Base-by-base conservation (phyloP, 495 filamentous ascomycete species). In the Filosporella fistucella region DNA sequence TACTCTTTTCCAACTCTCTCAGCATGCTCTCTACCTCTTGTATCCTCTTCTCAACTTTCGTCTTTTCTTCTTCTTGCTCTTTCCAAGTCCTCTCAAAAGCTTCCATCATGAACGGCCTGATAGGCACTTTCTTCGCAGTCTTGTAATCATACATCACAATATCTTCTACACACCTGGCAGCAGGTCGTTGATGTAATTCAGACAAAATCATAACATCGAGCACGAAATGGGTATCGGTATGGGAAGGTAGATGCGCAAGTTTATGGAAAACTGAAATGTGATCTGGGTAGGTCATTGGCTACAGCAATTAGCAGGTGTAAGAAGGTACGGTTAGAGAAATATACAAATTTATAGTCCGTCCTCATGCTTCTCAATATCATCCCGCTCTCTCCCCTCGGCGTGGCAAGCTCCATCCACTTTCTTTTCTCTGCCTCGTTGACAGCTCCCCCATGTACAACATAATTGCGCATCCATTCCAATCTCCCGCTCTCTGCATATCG, bases 241-340 rank as follows among this genome's bases (percentile, higher is more conserved):
- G 42, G 10, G 54, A 39, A 13, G 69, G 68, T 13, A 46, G 45
- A n/a, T 63, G 49, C 5, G 72, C 67, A 5, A 98, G 75, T 60
- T 86, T 95, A 64, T 96, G 93, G 58, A 90, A 91, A 7, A 93
- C 86, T 0, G 89, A 88, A 39, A 96, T 80, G 42, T 75, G 81
- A 68, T 97, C 91, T 0, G 91, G 91, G 57, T 78, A 94, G 40
- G 75, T 84, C 80, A 96, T 88, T 9, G 91, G 90, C 91, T 96
- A 13, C 36, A 11, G 33, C 2, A 30, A 29, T 8, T 26, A 22
- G 32, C 13, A 28, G 18, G 26, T 3, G 14, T 9, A 12, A 10
- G 25, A 34, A 21, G 14, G 46, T 10, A 35, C 24, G 37, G 25
- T 24, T 13, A 28, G 25, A n/a, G 26, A 35, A n/a, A 71, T 78